phyloP scores from a whole-genome alignment of 345 rosid species.

The Aethionema arabicum region DNA sequence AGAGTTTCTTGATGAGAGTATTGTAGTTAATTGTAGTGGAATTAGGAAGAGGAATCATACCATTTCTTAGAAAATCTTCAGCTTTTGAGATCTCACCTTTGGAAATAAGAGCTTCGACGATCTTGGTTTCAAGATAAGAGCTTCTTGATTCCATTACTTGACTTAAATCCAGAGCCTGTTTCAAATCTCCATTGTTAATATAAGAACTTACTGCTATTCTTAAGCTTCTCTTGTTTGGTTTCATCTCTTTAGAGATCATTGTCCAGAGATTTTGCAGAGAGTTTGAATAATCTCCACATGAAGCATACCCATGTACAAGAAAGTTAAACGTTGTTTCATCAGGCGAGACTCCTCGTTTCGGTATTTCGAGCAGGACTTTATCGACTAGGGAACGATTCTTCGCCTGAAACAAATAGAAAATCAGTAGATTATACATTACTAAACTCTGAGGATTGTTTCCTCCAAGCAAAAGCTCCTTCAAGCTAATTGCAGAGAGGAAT shows the following conservation, averaged over 20 bases:
- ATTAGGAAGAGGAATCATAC: slow-evolving; percentile 17
- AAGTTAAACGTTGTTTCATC: slow-evolving; percentile 65
- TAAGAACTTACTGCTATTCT: slow-evolving; percentile 44
- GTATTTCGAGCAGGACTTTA: slow-evolving; percentile 49
- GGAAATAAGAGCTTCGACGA: slow-evolving; percentile 49
- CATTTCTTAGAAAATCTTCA: slow-evolving; percentile 48
- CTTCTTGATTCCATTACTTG: slow-evolving; percentile 55
- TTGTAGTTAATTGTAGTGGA: slow-evolving; percentile 36
- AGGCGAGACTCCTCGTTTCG: slow-evolving; percentile 41
- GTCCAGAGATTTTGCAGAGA: slow-evolving; percentile 45
- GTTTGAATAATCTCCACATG: slow-evolving; percentile 42
- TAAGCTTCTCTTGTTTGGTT: slow-evolving; percentile 59
- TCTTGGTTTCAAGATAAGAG: slow-evolving; percentile 46
- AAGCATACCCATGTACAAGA: slow-evolving; percentile 60
- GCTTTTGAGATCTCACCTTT: slow-evolving; percentile 50
- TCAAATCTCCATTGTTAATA: slow-evolving; percentile 47
- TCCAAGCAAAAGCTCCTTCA: slow-evolving; percentile 53
- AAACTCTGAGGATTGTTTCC: slow-evolving; percentile 35
- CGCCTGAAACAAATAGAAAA: slow-evolving; percentile 51
- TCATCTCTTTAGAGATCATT: slow-evolving; percentile 61
- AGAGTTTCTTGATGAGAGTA: slow-evolving; percentile 55
- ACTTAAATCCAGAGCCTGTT: slow-evolving; percentile 48
- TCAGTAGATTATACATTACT: slow-evolving; percentile 51
- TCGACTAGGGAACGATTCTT: slow-evolving; percentile 40
- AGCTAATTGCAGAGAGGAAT: slow-evolving; percentile 40